Evolutionary conservation across 148 eudicot genomes (phyloP).

Genomic region (Pouteria glomerata): DNA sequence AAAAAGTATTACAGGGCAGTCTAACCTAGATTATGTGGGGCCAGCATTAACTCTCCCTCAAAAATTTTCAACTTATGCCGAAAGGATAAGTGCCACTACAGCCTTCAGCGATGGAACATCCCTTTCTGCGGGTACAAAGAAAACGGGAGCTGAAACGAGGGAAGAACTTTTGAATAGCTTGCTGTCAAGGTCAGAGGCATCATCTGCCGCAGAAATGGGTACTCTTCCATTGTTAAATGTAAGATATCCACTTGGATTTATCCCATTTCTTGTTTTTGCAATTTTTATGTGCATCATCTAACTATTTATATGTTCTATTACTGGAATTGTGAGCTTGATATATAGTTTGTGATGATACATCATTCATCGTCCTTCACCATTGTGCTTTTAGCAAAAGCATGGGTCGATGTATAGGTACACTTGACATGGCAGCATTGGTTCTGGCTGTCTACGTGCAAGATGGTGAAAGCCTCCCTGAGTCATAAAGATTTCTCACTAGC

Average conservation of each 20-base stretch:
- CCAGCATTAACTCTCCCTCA: constrained; percentile 51
- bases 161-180: constrained; percentile 77
- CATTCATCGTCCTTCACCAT: neutral
- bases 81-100: constrained; percentile 69
- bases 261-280: constrained; percentile 3
- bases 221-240: constrained; percentile 50
- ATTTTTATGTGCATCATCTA: constrained; percentile 1
- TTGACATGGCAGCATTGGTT: neutral
- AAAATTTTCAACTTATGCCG: constrained; percentile 77
- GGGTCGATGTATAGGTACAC: neutral
- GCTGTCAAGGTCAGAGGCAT: constrained; percentile 49
- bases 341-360: neutral
- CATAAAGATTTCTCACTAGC: too few species aligned
- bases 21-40: constrained; percentile 48
- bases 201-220: constrained; percentile 48
- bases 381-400: neutral
- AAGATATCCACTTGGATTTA: constrained; percentile 18
- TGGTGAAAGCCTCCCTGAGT: constrained; percentile 7
- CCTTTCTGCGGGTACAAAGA: constrained; percentile 58
- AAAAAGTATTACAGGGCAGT: constrained; percentile 38
- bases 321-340: neutral
- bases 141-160: constrained; percentile 84
- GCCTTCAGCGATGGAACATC: constrained; percentile 56
- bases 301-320: neutral
- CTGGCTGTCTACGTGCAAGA: neutral